Evolutionary conservation across 257 asterid genomes (phyloP).

Genomic region (Petrea volubilis): DNA sequence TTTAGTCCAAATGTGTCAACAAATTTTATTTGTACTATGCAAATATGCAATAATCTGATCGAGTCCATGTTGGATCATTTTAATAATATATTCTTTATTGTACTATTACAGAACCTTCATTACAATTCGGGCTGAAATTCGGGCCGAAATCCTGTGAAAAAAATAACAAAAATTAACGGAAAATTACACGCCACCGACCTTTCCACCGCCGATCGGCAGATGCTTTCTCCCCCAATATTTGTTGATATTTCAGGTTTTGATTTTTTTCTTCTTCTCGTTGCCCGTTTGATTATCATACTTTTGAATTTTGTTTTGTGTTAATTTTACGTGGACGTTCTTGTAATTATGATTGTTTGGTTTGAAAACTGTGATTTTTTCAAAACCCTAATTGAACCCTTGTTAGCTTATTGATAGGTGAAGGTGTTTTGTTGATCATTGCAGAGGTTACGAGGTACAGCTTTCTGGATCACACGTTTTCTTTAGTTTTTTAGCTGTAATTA

Average conservation of each 20-base stretch:
- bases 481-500: slow-evolving; percentile 32
- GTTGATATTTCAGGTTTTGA: slow-evolving; percentile 29
- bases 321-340: slow-evolving; percentile 22
- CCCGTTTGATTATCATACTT: background rate
- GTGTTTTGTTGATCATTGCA: slow-evolving; percentile 40
- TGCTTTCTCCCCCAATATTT: slow-evolving; percentile 16
- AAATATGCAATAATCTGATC: background rate
- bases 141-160: slow-evolving; percentile 36
- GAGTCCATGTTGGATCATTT: slow-evolving; percentile 10
- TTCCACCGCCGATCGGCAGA: slow-evolving; percentile 43
- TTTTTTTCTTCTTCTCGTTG: background rate
- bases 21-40: background rate
- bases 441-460: slow-evolving; percentile 41
- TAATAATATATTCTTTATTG: background rate
- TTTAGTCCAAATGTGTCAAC: slow-evolving; percentile 22
- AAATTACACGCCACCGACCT: slow-evolving; percentile 48
- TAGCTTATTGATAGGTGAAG: slow-evolving; percentile 38
- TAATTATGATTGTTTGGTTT: slow-evolving; percentile 6
- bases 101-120: slow-evolving; percentile 14
- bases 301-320: slow-evolving; percentile 12
- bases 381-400: slow-evolving; percentile 85
- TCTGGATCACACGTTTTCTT: slow-evolving; percentile 56
- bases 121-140: slow-evolving; percentile 35
- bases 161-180: too few species aligned
- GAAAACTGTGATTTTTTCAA: slow-evolving; percentile 28